Conservation (phyloP, 306 rosid genomes). For the Cucumis sativus region Cucumber_9930_V3 NC_026658.2:17331001-17331500, state of each 20-base stretch:
- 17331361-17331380: neutral
- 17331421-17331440: neutral
- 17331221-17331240: neutral
- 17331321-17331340: neutral
- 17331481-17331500: neutral
- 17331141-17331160: too few relatives aligned
- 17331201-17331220: neutral
- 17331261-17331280: neutral
- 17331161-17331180: neutral
- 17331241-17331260: too few relatives aligned
- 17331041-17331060: too few relatives aligned
- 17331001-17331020: too few relatives aligned
- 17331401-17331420: neutral
- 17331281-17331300: neutral
- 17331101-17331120: too few relatives aligned
- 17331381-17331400: neutral
- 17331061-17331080: too few relatives aligned
- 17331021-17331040: too few relatives aligned
- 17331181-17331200: neutral
- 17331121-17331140: too few relatives aligned
- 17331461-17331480: too few relatives aligned
- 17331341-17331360: neutral
- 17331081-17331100: too few relatives aligned
- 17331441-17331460: neutral
- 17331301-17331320: neutral